Evolutionary conservation across 169 alveolate species (phyloP), one percentile per base, ranked within the genome.

Genomic region (Cryptosporidium bovis): DNA sequence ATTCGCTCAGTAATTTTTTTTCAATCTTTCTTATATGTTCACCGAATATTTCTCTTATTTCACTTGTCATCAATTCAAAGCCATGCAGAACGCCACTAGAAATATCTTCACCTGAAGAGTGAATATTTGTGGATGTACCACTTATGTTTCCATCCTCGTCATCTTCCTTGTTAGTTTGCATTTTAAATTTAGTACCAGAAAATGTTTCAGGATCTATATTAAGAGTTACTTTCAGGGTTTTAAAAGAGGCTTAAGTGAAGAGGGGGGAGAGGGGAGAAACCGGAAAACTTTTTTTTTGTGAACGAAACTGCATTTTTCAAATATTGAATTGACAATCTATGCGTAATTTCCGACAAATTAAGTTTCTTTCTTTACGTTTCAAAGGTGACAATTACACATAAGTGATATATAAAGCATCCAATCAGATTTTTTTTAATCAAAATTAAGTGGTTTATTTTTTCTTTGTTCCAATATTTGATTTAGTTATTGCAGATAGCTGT

Each of bases 11-110:
- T 34, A 77, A 55, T 60, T 77, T 58, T 56, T 27, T 77, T 7
- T 56, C 62, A 40, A 77, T 33, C 64, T 40, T 77, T n/a, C 20
- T 36, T 8, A 77, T 46, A 40, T 77, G 66, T 24, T 77, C 64
- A 40, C 31, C 51, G 18, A 77, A 77, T 18, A 27, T 27, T 44
- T 77, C 87, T 16, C 65, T 53, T 5, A 77, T 7, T 44, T 77
- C 87, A 24, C 16, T 24, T 20, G 62, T 44, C 87, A 77, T 62
- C 16, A 64, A 77, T 29, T 77, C 71, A 60, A 77, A 77, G 7
- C 77, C 87, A 40, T 60, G 64, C 29, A 53, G 20, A 16, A 53
- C 6, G 29, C 64, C 29, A 53, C 29, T 53, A 16, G 64, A 53
- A 53, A 53, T 53, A 53, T 13, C 20, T 0, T 16, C 20, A 13